Evolutionary conservation across 164 flowering plant species (phyloP), one percentile per base, ranked within the genome.

Genomic region (Tinospora cordifolia): DNA sequence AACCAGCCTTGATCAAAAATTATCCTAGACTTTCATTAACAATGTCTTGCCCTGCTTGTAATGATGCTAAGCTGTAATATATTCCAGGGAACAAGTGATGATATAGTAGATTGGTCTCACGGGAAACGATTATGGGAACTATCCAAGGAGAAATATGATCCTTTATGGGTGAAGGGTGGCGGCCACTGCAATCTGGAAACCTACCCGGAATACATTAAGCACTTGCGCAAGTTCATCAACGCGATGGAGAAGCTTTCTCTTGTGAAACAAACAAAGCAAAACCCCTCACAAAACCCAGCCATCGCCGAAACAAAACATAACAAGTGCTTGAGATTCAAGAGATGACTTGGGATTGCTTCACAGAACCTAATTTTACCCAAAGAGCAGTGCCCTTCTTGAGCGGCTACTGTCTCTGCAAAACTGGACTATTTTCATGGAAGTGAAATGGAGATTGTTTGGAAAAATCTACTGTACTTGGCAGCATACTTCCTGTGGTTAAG

Each of bases 161-260:
- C 99, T 0, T 76, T 95, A 62, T 95, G 99, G 99, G 84, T 95
- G 12, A 82, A 92, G 71, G 97, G 98, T 8, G 99, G 98, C 13
- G 97, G 96, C 2, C 99, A 95, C 77, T 95, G 97, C 81, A 95
- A 95, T 83, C 85, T 95, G 22, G 99, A 95, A 75, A 89, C 97
- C 11, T 95, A 83, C 76, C 98, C 99, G 0, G 98, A 95, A 81
- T 95, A 87, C 85, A 92, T 95, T 39, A 89, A 86, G 74, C 96
- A 95, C 81, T 75, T 95, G 76, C 82, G 96, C 49, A 91, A 88
- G 84, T 95, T 89, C 76, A 79, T 94, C 26, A 85, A 85, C n/a
- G 87, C 96, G 34, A 84, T 95, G 94, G 98, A 92, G 81, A 94
- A 90, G 66, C 83, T 81, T 40, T 80, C 96, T 4, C 26, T 85